Evolutionary conservation across 2,329 filamentous ascomycete genomes (phyloP).

Genomic region (Exophiala calicioides): DNA sequence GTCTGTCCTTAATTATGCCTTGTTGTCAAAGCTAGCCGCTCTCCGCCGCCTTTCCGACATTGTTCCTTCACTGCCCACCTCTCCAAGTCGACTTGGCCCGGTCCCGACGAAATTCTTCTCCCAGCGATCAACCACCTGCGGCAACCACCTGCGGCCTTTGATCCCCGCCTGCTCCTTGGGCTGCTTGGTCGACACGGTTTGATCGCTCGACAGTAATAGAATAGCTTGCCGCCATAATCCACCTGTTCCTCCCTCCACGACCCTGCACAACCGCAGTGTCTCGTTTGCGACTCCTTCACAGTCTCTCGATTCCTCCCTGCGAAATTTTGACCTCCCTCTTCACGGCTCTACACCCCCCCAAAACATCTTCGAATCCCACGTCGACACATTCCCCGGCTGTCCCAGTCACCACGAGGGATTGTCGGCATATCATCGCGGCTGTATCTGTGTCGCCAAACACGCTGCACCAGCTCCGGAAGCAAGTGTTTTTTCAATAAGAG

Average conservation of each 20-base stretch:
- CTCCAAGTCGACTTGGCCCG: not conserved
- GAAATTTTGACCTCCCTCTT: not conserved
- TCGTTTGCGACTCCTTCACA: constrained; percentile 10
- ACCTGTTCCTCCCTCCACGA: constrained; percentile 11
- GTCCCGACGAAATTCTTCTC: too few species aligned
- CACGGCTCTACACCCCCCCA: constrained; percentile 1
- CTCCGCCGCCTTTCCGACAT: constrained; percentile 10
- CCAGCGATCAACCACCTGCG: too few species aligned
- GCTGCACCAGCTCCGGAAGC: too few species aligned
- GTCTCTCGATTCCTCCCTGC: constrained; percentile 7
- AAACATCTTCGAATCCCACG: not conserved
- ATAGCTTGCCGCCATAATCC: too few species aligned
- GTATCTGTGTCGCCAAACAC: not conserved
- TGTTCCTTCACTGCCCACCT: not conserved
- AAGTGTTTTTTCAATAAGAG: constrained; percentile 1
- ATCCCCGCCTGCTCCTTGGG: too few species aligned
- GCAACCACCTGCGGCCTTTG: too few species aligned
- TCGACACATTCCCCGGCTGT: not conserved
- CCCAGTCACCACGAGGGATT: too few species aligned
- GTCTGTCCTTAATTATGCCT: constrained; percentile 25
- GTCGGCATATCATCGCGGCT: too few species aligned
- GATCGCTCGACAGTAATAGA: too few species aligned
- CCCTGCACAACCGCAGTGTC: constrained; percentile 2
- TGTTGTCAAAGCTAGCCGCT: constrained; percentile 15
- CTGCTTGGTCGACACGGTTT: too few species aligned